Conservation (phyloP, 1,284 basidiomycete genomes). For the Sporisorium scitamineum region DNA sequence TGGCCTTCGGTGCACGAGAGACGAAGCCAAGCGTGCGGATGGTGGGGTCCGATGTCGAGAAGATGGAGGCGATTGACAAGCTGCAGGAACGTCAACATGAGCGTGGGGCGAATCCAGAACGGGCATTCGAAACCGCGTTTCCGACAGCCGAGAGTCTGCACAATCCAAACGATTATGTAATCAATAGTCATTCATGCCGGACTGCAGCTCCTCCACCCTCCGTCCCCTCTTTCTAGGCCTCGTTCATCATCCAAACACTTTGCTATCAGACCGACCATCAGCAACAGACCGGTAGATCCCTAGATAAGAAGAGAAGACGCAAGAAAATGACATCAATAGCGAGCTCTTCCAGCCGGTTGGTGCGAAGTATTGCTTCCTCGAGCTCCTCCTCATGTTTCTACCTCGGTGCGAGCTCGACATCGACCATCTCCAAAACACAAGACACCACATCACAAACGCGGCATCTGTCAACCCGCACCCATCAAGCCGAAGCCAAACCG, state of each 20-base stretch:
- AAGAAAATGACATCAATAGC: conserved; percentile 13
- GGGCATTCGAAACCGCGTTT: conserved; percentile 19
- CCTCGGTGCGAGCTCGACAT: not conserved
- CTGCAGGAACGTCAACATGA: conserved; percentile 21
- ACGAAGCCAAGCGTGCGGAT: not conserved
- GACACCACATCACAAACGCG: not conserved
- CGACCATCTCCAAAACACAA: not conserved
- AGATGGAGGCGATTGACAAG: conserved; percentile 7
- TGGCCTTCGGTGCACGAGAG: not conserved
- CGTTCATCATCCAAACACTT: not conserved
- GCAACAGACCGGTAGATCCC: not conserved
- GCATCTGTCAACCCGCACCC: not conserved
- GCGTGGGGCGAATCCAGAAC: not conserved
- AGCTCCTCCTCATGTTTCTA: not conserved
- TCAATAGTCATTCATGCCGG: not conserved
- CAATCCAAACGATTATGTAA: conserved; percentile 1
- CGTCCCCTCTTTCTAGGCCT: not conserved
- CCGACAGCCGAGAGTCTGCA: conserved; percentile 25
- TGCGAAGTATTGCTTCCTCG: not conserved
- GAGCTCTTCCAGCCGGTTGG: not conserved
- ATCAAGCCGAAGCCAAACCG: not conserved
- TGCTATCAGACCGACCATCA: not conserved
- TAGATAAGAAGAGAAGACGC: not conserved
- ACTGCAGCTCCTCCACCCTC: not conserved
- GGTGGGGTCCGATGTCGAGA: not conserved